phyloP scores from a whole-genome alignment of 345 rosid genomes.

The Salix arbutifolia region DNA sequence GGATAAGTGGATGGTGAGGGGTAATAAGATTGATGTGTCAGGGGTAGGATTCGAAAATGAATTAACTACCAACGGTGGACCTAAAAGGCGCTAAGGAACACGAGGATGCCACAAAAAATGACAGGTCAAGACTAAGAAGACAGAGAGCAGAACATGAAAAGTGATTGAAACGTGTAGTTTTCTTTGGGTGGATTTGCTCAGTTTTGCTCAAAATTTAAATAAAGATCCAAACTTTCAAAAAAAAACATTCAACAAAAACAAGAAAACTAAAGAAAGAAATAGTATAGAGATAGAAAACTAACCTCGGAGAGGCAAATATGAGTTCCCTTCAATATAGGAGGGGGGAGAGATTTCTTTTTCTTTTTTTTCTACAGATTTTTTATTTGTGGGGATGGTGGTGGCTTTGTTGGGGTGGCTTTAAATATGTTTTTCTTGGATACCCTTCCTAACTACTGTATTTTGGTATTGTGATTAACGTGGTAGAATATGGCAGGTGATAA shows the following conservation, averaged over 20 bases:
- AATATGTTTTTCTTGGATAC: not conserved
- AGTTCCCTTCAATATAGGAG: not conserved
- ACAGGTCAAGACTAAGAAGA: not conserved
- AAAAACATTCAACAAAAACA: not conserved
- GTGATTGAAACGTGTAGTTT: not conserved
- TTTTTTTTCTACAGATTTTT: not conserved
- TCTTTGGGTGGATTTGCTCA: too few relatives aligned
- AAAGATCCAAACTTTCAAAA: not conserved
- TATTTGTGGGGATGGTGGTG: not conserved
- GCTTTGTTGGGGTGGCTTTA: not conserved
- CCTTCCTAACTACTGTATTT: too few relatives aligned
- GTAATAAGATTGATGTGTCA: not conserved
- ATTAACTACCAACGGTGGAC: not conserved
- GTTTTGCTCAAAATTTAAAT: not conserved
- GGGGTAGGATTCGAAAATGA: not conserved
- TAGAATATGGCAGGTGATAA: too few relatives aligned
- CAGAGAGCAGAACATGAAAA: not conserved
- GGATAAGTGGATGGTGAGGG: not conserved
- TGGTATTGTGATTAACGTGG: too few relatives aligned
- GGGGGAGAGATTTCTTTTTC: not conserved
- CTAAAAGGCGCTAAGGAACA: not conserved
- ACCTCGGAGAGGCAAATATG: not conserved
- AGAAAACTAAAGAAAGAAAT: not conserved
- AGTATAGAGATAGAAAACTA: not conserved
- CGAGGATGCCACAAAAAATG: not conserved